These are phyloP conservation scores for Yamadazyma oceani DNA, from an alignment of 1,139 yeast species.

Conservation along the genomic window DNA sequence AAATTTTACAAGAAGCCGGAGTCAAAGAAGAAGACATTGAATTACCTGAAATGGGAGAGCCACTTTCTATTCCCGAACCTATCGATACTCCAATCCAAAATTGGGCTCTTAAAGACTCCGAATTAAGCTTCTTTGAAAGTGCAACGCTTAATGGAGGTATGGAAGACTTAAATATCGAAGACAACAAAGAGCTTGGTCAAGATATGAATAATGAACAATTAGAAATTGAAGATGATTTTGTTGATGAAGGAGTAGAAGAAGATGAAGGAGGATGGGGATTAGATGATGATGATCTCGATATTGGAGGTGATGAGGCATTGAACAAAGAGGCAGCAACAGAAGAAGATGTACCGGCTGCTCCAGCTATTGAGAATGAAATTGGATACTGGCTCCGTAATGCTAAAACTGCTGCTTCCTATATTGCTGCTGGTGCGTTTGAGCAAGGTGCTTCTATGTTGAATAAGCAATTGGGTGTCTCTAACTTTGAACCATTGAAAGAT, in stretches of 20 bases:
- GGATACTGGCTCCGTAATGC: conserved; percentile 88
- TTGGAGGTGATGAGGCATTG: conserved; percentile 31
- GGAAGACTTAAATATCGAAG: conserved; percentile 61
- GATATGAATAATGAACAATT: conserved; percentile 20
- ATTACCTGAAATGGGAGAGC: conserved; percentile 55
- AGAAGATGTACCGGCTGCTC: conserved; percentile 26
- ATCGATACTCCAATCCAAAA: conserved; percentile 47
- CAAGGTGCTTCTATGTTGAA: conserved; percentile 90
- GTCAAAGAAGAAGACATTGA: conserved; percentile 64
- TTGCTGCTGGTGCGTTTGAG: conserved; percentile 95
- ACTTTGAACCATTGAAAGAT: conserved; percentile 82
- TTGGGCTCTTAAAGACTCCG: conserved; percentile 83
- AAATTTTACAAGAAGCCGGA: conserved; percentile 69
- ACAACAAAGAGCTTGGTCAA: conserved; percentile 18
- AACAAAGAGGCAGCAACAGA: conserved; percentile 18
- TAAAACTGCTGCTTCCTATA: conserved; percentile 86
- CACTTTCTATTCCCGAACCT: conserved; percentile 47
- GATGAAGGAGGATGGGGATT: conserved; percentile 34
- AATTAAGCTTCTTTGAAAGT: conserved; percentile 79
- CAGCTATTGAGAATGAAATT: conserved; percentile 54
- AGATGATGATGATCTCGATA: conserved; percentile 23
- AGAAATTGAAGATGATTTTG: conserved; percentile 43
- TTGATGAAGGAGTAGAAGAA: conserved; percentile 57
- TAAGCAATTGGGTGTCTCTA: conserved; percentile 83
- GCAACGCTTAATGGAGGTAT: conserved; percentile 75